Evolutionary conservation across 75 land plant genomes (phyloP).

Genomic region (Pinus tabuliformis): DNA sequence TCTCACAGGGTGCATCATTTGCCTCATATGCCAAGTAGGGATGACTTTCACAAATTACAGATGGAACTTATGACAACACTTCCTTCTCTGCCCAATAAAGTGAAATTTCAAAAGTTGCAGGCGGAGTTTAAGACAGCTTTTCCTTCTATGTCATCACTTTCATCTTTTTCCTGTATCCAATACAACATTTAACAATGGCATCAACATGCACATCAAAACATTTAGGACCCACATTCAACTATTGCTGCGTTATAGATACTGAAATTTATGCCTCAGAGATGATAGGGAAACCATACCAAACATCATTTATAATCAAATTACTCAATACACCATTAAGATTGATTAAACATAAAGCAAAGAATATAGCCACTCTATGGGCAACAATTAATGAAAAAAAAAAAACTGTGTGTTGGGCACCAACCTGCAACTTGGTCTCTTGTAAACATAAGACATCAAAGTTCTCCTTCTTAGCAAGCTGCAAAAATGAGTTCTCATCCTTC

Average conservation of each 20-base stretch:
- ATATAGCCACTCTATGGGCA: background rate
- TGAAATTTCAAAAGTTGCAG: conserved; percentile 48
- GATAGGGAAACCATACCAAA: background rate
- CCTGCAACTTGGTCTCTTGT: conserved; percentile 97
- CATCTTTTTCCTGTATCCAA: conserved; percentile 72
- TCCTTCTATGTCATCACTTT: conserved; percentile 33
- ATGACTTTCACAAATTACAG: conserved; percentile 51
- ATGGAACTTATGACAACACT: conserved; percentile 50
- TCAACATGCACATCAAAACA: background rate
- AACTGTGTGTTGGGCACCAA: background rate
- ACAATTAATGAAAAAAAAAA: background rate
- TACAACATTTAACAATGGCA: background rate
- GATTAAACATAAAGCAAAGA: background rate
- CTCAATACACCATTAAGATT: background rate
- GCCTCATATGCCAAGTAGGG: conserved; percentile 40
- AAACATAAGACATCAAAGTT: conserved; percentile 88
- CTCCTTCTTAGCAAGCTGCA: conserved; percentile 64
- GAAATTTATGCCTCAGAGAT: background rate
- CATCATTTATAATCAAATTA: background rate
- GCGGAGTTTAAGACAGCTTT: conserved; percentile 46
- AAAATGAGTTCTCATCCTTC: conserved; percentile 38
- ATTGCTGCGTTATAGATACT: background rate
- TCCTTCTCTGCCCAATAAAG: conserved; percentile 61
- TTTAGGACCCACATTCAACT: background rate
- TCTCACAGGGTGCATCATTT: conserved; percentile 45